Conservation (phyloP, 2,329 filamentous ascomycete genomes). For the Colletotrichum sp. region DNA sequence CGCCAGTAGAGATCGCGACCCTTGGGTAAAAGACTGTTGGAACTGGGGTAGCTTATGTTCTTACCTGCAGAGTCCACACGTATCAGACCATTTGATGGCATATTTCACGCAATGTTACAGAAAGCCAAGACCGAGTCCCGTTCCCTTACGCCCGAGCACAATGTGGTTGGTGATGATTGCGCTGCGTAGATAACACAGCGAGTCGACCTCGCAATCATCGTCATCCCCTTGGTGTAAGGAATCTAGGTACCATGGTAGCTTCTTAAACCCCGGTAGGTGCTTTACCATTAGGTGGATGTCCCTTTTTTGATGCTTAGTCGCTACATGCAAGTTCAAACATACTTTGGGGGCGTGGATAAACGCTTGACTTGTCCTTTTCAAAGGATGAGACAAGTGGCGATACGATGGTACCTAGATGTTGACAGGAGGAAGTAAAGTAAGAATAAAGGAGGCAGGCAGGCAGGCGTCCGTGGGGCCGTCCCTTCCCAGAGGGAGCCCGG, state of each 20-base stretch:
- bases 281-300: no score
- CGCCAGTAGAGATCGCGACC: not conserved
- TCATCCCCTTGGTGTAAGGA: constrained; percentile 17
- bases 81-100: not conserved
- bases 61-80: not conserved
- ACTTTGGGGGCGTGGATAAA: no score
- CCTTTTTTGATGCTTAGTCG: no score
- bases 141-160: not conserved
- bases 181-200: not conserved
- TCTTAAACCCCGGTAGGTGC: no score
- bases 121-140: not conserved
- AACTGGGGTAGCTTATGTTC: not conserved
- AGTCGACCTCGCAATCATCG: constrained; percentile 25
- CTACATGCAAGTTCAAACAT: no score
- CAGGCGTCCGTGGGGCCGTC: not conserved
- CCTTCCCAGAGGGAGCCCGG: not conserved
- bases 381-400: not conserved
- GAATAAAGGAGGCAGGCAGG: not conserved
- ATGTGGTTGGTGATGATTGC: not conserved
- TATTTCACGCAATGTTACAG: not conserved
- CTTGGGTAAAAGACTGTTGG: not conserved
- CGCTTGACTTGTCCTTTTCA: not conserved
- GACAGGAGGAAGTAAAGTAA: no score
- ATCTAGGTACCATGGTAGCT: no score
- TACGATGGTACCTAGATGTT: not conserved